Evolutionary conservation across 768 basidiomycete species (phyloP).

Genomic region (Dioszegia crocea): DNA sequence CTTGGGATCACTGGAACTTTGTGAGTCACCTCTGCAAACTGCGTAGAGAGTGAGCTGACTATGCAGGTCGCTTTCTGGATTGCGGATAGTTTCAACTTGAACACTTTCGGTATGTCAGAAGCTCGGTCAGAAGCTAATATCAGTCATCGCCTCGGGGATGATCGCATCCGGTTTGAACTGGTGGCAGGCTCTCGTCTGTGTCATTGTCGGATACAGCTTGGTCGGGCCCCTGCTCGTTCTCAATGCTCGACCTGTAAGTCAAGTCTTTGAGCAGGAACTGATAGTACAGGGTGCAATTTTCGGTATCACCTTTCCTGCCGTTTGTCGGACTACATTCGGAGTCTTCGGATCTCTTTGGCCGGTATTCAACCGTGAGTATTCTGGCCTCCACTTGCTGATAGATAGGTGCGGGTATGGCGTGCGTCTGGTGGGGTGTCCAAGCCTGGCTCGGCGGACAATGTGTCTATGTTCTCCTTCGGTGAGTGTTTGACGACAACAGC

Average conservation of each 20-base stretch:
- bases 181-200: constrained; percentile 63
- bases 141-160: constrained; percentile 47
- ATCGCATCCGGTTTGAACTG: constrained; percentile 38
- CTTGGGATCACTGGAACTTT: constrained; percentile 66
- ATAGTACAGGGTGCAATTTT: constrained; percentile 59
- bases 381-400: not conserved
- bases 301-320: constrained; percentile 58
- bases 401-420: constrained; percentile 32
- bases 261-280: not conserved
- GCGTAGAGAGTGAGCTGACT: not conserved
- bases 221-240: constrained; percentile 68
- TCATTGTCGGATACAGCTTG: constrained; percentile 56
- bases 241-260: constrained; percentile 62
- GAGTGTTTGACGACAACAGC: not conserved
- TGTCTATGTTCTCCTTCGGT: constrained; percentile 65
- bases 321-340: constrained; percentile 66
- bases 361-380: constrained; percentile 55
- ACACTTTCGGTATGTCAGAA: constrained; percentile 33
- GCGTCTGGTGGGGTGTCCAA: constrained; percentile 49
- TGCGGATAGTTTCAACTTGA: constrained; percentile 60
- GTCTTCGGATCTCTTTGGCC: constrained; percentile 75
- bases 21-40: constrained; percentile 50
- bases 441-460: constrained; percentile 77
- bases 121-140: not conserved
- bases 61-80: constrained; percentile 59